A percentile compares a stretch with the other conserved stretches of the same genome.
phyloP scores from a whole-genome alignment of 805 yeast species.

The Wickerhamomyces sydowiorum region DNA sequence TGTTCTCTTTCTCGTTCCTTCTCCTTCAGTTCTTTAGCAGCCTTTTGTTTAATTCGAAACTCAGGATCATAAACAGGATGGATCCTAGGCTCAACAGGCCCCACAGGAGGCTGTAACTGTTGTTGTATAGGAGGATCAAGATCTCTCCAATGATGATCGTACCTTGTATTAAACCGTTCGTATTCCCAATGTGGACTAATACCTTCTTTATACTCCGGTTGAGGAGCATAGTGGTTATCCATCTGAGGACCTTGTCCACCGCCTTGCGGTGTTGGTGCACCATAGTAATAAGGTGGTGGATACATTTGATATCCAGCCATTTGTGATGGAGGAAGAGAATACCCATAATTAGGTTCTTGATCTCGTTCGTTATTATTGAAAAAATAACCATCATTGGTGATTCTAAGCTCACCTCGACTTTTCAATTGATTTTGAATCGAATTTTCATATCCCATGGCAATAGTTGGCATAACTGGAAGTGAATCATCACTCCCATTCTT shows the following conservation, averaged over 20 bases:
- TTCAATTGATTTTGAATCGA: constrained; percentile 12
- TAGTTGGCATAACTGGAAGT: constrained; percentile 21
- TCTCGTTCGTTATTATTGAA: constrained; percentile 2
- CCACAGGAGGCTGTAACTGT: background rate
- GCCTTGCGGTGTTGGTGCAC: background rate
- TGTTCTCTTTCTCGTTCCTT: background rate
- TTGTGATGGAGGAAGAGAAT: background rate
- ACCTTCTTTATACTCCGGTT: background rate
- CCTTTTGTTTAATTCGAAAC: background rate
- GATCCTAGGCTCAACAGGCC: background rate
- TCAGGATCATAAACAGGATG: background rate
- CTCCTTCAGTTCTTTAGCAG: background rate
- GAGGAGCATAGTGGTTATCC: background rate
- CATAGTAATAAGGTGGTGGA: background rate
- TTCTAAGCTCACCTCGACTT: constrained; percentile 17
- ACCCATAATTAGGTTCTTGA: background rate
- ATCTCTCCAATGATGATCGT: background rate
- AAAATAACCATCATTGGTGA: constrained; percentile 20
- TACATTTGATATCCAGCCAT: background rate
- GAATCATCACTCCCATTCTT: constrained; percentile 14
- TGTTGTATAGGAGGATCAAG: background rate
- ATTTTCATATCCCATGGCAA: constrained; percentile 23
- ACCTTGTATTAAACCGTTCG: background rate
- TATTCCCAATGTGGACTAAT: background rate
- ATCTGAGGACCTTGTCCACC: background rate